Evolutionary conservation across 192 early-diverging fungal species (phyloP), one percentile per base, ranked within the genome.

Genomic region (Backusella tarrabulga): DNA sequence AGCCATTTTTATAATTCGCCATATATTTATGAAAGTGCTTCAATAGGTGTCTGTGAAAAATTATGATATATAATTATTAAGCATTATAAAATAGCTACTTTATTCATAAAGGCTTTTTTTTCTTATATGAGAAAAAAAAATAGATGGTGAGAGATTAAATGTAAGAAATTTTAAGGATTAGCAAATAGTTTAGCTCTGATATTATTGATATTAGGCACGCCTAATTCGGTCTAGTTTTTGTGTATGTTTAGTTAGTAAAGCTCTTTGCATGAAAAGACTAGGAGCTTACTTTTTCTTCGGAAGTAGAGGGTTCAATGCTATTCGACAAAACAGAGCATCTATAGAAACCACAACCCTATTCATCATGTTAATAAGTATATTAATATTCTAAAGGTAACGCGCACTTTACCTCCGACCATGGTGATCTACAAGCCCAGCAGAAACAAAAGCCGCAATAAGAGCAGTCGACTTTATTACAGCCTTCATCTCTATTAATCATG

Each of bases 391-490:
- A 32, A 26, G n/a, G 15, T 29, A n/a, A 68, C 44, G 2, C 19
- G 66, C 35, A 36, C 9, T 12, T 41, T 78, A 81, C 80, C 68
- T 86, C 89, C 44, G 83, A 83, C 91, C 91, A 90, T 0, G 86
- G 56, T 81, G 82, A 75, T 54, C 88, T 84, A 74, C 85, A 89
- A 40, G 89, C 68, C 90, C 91, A 92, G 70, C 91, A 92, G 71
- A 92, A 92, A 34, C 84, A 82, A 80, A 88, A 80, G 0, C 91
- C 90, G 67, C 91, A 92, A 21, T 83, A 83, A 67, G 86, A 84
- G 36, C 91, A 92, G 40, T 92, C 91, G 0, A 92, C 87, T 77
- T 92, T 92, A 74, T 91, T 90, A 73, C 91, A 92, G 8, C 91
- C 91, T 78, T 92, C 91, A 60, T 92, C 91, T 41, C 91, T 77